A percentile compares a stretch with the other conserved stretches of the same genome.
Conservation (phyloP, 2,329 filamentous ascomycete genomes). For the Aspergillus jensenii region DNA sequence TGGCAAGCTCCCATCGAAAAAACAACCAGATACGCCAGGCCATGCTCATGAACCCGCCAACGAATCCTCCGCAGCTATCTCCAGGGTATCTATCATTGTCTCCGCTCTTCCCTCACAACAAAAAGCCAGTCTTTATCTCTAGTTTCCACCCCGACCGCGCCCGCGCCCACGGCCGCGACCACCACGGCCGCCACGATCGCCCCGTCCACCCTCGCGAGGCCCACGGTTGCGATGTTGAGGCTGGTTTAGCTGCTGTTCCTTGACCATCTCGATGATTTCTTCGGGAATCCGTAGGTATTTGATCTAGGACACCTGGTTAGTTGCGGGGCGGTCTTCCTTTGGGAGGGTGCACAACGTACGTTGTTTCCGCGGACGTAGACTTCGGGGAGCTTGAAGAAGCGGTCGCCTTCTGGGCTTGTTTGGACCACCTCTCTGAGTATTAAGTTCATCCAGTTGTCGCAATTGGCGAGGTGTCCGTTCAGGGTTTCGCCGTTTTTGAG, state of each 20-base stretch:
- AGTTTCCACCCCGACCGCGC: conserved; percentile 40
- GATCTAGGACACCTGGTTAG: conserved; percentile 61
- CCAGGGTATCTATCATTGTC: conserved; percentile 37
- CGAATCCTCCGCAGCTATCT: conserved; percentile 28
- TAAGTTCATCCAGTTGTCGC: conserved; percentile 99
- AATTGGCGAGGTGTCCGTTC: conserved; percentile 92
- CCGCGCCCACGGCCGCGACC: conserved; percentile 47
- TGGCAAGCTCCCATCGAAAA: conserved; percentile 30
- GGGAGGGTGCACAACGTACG: conserved; percentile 53
- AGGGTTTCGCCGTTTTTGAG: conserved; percentile 97
- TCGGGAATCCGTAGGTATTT: conserved; percentile 97
- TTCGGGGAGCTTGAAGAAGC: conserved; percentile 87
- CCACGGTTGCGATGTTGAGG: conserved; percentile 43
- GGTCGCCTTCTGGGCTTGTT: conserved; percentile 91
- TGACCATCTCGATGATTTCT: conserved; percentile 91
- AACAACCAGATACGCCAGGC: conserved; percentile 42
- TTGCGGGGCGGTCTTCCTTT: not conserved
- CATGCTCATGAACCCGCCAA: conserved; percentile 38
- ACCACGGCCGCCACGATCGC: conserved; percentile 43
- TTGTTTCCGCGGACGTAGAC: conserved; percentile 98
- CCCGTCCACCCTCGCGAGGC: conserved; percentile 35
- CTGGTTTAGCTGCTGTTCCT: conserved; percentile 83
- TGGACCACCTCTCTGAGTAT: conserved; percentile 96
- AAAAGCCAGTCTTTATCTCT: conserved; percentile 11
- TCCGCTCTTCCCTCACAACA: conserved; percentile 13